These are phyloP conservation scores for Sanghuangporus baumii DNA, from an alignment of 1,284 basidiomycete species.

Conservation along the genomic window DNA sequence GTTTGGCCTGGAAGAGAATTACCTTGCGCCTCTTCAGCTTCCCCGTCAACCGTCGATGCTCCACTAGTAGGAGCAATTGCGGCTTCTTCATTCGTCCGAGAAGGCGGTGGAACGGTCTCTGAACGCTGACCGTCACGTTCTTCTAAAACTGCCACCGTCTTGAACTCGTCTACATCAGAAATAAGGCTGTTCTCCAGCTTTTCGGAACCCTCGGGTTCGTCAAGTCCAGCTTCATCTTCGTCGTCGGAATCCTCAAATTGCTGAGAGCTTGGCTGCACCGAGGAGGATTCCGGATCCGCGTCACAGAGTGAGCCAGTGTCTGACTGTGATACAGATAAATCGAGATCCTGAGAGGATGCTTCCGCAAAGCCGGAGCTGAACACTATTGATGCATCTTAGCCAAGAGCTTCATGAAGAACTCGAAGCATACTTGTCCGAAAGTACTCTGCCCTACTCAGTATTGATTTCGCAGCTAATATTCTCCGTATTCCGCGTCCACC, in stretches of 20 bases:
- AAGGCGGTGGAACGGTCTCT: not conserved
- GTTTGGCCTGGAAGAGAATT: not conserved
- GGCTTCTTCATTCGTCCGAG: not conserved
- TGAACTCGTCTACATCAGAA: conserved; percentile 1
- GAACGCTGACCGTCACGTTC: not conserved
- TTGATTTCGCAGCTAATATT: conserved; percentile 62
- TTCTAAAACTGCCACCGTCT: not conserved
- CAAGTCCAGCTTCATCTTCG: conserved; percentile 41
- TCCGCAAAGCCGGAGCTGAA: conserved; percentile 65
- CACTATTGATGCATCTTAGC: conserved; percentile 40
- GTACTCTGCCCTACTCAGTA: conserved; percentile 72
- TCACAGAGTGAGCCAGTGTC: conserved; percentile 25
- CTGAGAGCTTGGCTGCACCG: conserved; percentile 23
- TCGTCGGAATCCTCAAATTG: conserved; percentile 59
- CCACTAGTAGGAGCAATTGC: not conserved
- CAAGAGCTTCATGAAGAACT: not conserved
- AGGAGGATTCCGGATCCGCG: conserved; percentile 18
- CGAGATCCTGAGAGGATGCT: conserved; percentile 13
- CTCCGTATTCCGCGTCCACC: conserved; percentile 34
- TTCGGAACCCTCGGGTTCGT: conserved; percentile 20
- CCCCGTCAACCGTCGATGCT: conserved; percentile 3
- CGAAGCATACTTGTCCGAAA: conserved; percentile 57
- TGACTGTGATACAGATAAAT: not conserved
- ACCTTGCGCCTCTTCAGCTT: not conserved
- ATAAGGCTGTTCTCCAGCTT: conserved; percentile 27